These are phyloP conservation scores for Suillus clintonianus DNA, from an alignment of 768 basidiomycete genomes.

Conservation along the genomic window DNA sequence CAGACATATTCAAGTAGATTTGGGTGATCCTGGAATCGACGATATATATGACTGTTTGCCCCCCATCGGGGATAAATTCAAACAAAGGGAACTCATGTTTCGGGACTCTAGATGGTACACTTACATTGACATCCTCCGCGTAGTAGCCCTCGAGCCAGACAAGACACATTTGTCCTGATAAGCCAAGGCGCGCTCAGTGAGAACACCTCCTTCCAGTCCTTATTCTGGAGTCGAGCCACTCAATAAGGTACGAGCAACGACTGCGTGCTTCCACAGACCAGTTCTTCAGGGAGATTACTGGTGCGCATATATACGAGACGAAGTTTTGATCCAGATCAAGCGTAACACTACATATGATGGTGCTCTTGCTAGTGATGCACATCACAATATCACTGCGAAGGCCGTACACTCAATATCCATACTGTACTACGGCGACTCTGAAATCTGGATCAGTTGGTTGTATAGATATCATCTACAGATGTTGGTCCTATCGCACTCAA, in stretches of 20 bases:
- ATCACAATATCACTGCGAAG: neutral
- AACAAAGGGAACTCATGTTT: neutral
- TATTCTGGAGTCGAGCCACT: constrained; percentile 28
- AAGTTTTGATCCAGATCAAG: neutral
- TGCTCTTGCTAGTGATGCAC: neutral
- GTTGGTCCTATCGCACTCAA: no score
- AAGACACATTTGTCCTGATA: constrained; percentile 29
- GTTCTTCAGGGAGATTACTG: constrained; percentile 41
- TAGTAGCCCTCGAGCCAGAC: constrained; percentile 41
- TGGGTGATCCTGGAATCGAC: no score
- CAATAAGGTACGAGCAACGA: constrained; percentile 51
- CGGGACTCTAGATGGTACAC: neutral
- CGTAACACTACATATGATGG: neutral
- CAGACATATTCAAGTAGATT: no score
- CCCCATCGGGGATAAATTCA: neutral
- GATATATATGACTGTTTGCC: no score
- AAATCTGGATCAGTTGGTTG: no score
- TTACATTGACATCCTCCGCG: constrained; percentile 15
- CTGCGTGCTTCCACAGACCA: constrained; percentile 57
- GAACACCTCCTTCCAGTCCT: constrained; percentile 29
- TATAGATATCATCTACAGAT: no score
- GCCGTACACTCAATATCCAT: no score
- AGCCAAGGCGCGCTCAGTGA: constrained; percentile 50
- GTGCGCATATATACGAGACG: neutral
- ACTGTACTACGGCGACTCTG: no score